Evolutionary conservation across 768 basidiomycete genomes (phyloP), one percentile per base, ranked within the genome.

Genomic region (Antrodiella citrinella): DNA sequence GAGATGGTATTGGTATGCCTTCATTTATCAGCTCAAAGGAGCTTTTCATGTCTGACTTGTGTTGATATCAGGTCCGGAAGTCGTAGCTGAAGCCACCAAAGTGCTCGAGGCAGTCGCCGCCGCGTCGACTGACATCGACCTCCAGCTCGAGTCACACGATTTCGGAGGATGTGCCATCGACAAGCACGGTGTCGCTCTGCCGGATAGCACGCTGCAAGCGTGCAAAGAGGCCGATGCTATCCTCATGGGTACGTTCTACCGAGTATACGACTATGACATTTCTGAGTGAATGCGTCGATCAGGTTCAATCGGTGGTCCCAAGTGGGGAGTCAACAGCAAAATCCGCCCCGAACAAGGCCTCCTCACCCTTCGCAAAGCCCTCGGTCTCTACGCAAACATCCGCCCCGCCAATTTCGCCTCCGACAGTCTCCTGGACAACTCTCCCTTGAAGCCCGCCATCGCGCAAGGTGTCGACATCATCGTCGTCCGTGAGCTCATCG

Each of bases 241-340:
- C 57, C 73, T 99, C 24, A 83, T 99, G 81, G 96, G 96, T 92
- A 59, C 45, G 76, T 59, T 4, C 20, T n/a, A n/a, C n/a, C n/a
- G n/a, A n/a, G n/a, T n/a, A n/a, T 38, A 24, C 45, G 39, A 38
- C 51, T 19, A 22, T 4, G 43, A 20, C 13, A 47, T 21, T 46
- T 44, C n/a, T n/a, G n/a, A n/a, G n/a, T n/a, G n/a, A n/a, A n/a
- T n/a, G n/a, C n/a, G n/a, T n/a, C 23, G 9, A 43, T 43, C 50
- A 97, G 95, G 95, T 57, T 86, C 95, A 18, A 89, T 98, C 57
- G 96, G 96, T 51, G 96, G 96, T n/a, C 96, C 96, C 12, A 97
- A 97, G 69, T 99, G 96, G 96, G 94, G 92, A 44, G 86, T 94
- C 2, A 79, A 83, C 50, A 77, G 80, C 53, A 84, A 86, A 65